Conservation (phyloP, 768 basidiomycete species). For the Mycena sanguinolenta region DNA sequence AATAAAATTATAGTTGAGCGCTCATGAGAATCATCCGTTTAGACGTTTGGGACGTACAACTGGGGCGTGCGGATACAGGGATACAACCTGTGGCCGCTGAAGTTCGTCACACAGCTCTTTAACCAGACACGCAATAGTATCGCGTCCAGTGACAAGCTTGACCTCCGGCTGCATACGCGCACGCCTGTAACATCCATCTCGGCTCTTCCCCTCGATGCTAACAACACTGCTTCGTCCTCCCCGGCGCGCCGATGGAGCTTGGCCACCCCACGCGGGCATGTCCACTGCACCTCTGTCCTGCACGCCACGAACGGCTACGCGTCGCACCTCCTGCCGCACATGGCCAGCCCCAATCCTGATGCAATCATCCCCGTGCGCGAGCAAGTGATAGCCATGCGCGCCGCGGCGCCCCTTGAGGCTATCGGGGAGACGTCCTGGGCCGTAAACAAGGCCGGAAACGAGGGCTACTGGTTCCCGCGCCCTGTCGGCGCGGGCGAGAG, state of each 20-base stretch:
- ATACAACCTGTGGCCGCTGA: constrained; percentile 84
- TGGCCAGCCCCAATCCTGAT: constrained; percentile 56
- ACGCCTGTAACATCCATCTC: constrained; percentile 73
- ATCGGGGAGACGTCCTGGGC: constrained; percentile 65
- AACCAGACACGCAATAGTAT: constrained; percentile 46
- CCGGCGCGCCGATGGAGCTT: constrained; percentile 62
- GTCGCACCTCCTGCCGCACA: constrained; percentile 78
- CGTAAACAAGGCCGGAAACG: constrained; percentile 60
- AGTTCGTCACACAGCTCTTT: constrained; percentile 79
- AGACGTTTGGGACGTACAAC: constrained; percentile 63
- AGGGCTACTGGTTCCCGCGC: constrained; percentile 86
- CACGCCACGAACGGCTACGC: constrained; percentile 93
- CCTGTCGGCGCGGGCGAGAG: constrained; percentile 45
- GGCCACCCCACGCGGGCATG: constrained; percentile 72
- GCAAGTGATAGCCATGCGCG: constrained; percentile 68
- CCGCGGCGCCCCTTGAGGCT: constrained; percentile 50
- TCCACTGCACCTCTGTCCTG: constrained; percentile 76
- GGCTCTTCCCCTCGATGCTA: constrained; percentile 43
- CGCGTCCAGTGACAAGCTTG: constrained; percentile 44
- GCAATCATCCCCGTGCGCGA: constrained; percentile 79
- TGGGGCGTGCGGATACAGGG: constrained; percentile 66
- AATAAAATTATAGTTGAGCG: too few species aligned
- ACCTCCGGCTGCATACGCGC: constrained; percentile 76
- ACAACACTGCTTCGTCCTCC: neutral
- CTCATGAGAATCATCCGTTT: neutral